Percentiles rank a stretch among this genome's conserved stretches.
Evolutionary conservation across 2,329 filamentous ascomycete genomes (phyloP).

Genomic region (Fusarium sp.): DNA sequence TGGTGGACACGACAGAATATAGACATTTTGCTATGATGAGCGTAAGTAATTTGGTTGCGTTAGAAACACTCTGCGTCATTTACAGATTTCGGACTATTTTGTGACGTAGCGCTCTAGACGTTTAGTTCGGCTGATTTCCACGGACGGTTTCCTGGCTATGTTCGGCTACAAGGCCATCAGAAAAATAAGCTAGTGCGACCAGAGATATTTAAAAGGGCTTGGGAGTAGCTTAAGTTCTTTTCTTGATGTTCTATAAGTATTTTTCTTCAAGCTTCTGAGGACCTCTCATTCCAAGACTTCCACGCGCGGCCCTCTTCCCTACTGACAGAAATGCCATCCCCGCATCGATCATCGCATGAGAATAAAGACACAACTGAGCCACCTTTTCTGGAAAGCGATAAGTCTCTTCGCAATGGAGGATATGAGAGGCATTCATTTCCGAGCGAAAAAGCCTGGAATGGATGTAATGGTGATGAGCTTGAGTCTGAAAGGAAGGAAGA

Average conservation of each 20-base stretch:
- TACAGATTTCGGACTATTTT: not conserved
- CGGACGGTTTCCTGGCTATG: not conserved
- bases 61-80: no score
- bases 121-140: not conserved
- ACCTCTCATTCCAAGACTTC: not conserved
- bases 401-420: not conserved
- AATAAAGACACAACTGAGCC: not conserved
- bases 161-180: not conserved
- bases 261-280: not conserved
- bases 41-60: rapidly evolving
- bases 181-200: not conserved
- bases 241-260: not conserved
- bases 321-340: not conserved
- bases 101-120: not conserved
- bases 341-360: not conserved
- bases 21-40: not conserved
- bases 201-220: not conserved
- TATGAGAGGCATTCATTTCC: not conserved
- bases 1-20: no score
- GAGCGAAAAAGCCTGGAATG: not conserved
- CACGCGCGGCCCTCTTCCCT: not conserved
- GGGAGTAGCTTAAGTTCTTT: not conserved
- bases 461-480: not conserved
- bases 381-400: not conserved
- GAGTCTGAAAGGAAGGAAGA: not conserved